Percentiles rank a stretch among this genome's conserved stretches.
phyloP scores from a whole-genome alignment of 345 rosid genomes.

The Rhodomyrtus tomentosa region DNA sequence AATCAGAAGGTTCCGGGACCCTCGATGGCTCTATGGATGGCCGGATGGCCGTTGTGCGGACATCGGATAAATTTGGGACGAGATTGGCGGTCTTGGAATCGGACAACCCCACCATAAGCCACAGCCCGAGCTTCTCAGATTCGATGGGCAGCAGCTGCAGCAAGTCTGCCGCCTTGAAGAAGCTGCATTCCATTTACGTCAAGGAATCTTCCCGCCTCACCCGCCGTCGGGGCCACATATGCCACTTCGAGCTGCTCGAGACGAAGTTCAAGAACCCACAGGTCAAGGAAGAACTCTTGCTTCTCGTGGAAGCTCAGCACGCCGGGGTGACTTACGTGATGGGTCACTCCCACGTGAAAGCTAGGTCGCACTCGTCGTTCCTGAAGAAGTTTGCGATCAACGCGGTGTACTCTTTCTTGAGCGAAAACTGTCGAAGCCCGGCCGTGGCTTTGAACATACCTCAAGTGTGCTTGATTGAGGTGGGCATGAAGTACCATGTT shows the following conservation, averaged over 20 bases:
- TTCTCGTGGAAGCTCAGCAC: conserved; percentile 66
- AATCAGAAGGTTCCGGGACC: conserved; percentile 59
- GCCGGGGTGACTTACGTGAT: conserved; percentile 69
- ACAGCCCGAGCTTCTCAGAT: background rate
- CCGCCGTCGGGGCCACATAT: conserved; percentile 11
- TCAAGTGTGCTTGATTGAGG: conserved; percentile 73
- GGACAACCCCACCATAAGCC: conserved; percentile 18
- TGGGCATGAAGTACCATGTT: conserved; percentile 80
- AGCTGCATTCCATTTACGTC: conserved; percentile 48
- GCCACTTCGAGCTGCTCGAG: conserved; percentile 50
- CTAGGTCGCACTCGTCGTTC: conserved; percentile 59
- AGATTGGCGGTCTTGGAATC: conserved; percentile 43
- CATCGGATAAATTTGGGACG: conserved; percentile 73
- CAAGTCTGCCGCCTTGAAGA: conserved; percentile 47
- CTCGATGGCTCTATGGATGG: conserved; percentile 49
- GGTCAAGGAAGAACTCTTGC: conserved; percentile 70
- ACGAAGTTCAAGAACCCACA: conserved; percentile 39
- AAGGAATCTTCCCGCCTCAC: conserved; percentile 41
- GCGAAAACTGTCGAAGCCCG: conserved; percentile 76
- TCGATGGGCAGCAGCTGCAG: conserved; percentile 18
- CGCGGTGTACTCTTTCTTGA: conserved; percentile 69
- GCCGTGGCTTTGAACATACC: conserved; percentile 75
- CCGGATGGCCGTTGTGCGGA: conserved; percentile 63
- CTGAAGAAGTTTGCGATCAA: conserved; percentile 60
- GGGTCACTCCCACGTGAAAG: conserved; percentile 63